These are phyloP conservation scores for Margaritispora aquatica DNA, from an alignment of 495 filamentous ascomycete species.

Conservation along the genomic window DNA sequence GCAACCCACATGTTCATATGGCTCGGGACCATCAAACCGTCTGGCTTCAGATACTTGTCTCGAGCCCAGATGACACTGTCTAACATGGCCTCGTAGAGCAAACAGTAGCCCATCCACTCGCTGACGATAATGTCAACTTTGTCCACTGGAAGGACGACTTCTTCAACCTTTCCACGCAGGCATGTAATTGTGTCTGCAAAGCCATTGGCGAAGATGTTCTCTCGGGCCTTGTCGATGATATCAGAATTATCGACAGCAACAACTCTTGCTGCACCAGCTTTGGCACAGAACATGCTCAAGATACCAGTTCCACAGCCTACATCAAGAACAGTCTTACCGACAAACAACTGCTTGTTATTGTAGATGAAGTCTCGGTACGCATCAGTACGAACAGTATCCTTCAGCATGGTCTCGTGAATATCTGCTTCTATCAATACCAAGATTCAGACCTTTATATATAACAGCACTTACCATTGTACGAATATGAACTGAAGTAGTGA, in stretches of 20 bases:
- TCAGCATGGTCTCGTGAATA: conserved; percentile 91
- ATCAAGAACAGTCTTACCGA: conserved; percentile 94
- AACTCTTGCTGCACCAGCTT: conserved; percentile 88
- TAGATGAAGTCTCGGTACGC: conserved; percentile 98
- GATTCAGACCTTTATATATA: neutral
- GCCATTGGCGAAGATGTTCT: conserved; percentile 84
- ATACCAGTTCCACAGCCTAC: conserved; percentile 92
- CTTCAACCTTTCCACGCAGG: conserved; percentile 94
- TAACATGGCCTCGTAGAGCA: conserved; percentile 97
- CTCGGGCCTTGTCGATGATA: conserved; percentile 89
- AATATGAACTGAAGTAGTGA: conserved; percentile 80
- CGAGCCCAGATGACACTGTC: conserved; percentile 92
- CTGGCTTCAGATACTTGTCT: conserved; percentile 79
- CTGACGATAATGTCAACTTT: conserved; percentile 98
- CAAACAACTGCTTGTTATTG: conserved; percentile 92
- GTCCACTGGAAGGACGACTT: conserved; percentile 77
- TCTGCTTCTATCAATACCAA: conserved; percentile 35
- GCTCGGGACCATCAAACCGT: conserved; percentile 85
- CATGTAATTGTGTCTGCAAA: conserved; percentile 82
- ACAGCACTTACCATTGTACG: conserved; percentile 56
- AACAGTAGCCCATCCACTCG: conserved; percentile 99
- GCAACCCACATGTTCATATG: conserved; percentile 87
- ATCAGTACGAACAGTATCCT: conserved; percentile 91
- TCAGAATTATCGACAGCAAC: conserved; percentile 96
- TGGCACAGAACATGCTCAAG: conserved; percentile 84